Evolutionary conservation across 2,329 filamentous ascomycete species (phyloP).

Genomic region (Fusarium fujikuroi): DNA sequence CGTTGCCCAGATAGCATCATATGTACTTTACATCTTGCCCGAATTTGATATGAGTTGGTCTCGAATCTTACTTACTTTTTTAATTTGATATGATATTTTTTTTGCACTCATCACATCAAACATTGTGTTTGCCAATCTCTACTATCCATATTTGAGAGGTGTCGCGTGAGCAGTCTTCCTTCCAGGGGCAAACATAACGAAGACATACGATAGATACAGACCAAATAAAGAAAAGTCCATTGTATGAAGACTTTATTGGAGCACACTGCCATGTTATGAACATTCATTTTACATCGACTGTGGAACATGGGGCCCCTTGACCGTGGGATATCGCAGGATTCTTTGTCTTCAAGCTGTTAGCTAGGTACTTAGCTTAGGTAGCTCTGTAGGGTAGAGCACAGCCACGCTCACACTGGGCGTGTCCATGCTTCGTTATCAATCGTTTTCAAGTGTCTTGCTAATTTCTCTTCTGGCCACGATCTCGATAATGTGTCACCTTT

Average conservation of each 20-base stretch:
- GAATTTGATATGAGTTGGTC: not conserved
- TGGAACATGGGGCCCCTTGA: not conserved
- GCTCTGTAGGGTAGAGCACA: slow-evolving; percentile 21
- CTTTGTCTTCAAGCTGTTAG: not conserved
- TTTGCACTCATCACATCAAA: not conserved
- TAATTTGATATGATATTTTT: not conserved
- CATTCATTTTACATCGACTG: not conserved
- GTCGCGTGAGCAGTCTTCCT: slow-evolving; percentile 11
- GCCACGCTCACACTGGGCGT: not conserved
- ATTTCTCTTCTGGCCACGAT: not conserved
- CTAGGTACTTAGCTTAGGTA: not conserved
- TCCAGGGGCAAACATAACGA: not conserved
- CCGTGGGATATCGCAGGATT: slow-evolving; percentile 6
- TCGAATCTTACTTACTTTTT: too few relatives aligned
- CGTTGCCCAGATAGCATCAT: not conserved
- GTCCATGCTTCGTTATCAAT: not conserved
- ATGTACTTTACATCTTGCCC: slow-evolving; percentile 1
- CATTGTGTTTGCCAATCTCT: not conserved
- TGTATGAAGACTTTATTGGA: not conserved
- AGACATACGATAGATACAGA: slow-evolving; percentile 1
- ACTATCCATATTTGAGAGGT: not conserved
- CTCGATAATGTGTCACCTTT: too few relatives aligned
- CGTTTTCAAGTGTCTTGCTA: not conserved
- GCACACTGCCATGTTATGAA: not conserved
- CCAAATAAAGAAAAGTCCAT: not conserved